These are phyloP conservation scores for Heritiera fomes DNA, from an alignment of 345 rosid genomes.

Conservation along the genomic window DNA sequence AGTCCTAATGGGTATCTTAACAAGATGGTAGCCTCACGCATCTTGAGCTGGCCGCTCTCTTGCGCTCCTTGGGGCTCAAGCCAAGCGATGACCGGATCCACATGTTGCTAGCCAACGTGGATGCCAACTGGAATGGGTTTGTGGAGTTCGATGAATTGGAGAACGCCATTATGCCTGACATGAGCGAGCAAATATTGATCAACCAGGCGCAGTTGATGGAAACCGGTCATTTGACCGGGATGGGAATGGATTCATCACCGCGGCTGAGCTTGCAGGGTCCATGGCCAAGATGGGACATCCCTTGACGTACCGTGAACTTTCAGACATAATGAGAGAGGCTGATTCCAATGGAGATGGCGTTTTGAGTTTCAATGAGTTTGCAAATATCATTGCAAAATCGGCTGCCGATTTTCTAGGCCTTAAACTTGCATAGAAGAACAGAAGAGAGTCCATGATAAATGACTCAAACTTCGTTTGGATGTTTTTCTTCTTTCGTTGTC, in stretches of 20 bases:
- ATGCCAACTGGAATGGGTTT: conserved; percentile 73
- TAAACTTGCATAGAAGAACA: background rate
- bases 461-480: no score
- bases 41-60: conserved; percentile 87
- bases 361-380: conserved; percentile 75
- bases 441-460: no score
- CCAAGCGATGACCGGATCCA: conserved; percentile 81
- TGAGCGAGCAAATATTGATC: conserved; percentile 56
- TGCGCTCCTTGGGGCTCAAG: conserved; percentile 83
- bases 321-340: conserved; percentile 89
- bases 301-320: conserved; percentile 61
- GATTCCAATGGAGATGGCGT: conserved; percentile 92
- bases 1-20: no score
- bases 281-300: conserved; percentile 89
- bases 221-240: conserved; percentile 65
- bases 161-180: conserved; percentile 61
- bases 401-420: conserved; percentile 74
- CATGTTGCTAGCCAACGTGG: conserved; percentile 57
- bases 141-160: conserved; percentile 89
- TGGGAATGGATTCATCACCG: conserved; percentile 68
- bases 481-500: no score
- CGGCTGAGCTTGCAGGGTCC: conserved; percentile 74
- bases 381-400: conserved; percentile 75
- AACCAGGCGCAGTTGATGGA: conserved; percentile 65
- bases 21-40: conserved; percentile 74